A percentile compares a stretch with the other conserved stretches of the same genome.
These are phyloP conservation scores for Fusarium hainanense DNA, from an alignment of 2,329 filamentous ascomycete species.

Conservation along the genomic window DNA sequence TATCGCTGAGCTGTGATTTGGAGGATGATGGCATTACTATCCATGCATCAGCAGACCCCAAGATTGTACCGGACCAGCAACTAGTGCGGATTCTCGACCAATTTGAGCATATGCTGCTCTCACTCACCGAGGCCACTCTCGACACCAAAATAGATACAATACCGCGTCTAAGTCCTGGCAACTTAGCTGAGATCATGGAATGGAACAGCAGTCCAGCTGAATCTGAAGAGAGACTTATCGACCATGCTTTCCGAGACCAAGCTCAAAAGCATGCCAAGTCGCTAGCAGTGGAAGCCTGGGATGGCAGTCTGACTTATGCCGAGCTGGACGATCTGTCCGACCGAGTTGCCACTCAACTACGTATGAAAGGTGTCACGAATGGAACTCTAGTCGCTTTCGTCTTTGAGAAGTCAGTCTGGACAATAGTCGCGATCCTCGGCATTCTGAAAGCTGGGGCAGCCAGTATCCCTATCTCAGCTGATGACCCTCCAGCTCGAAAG, in stretches of 20 bases:
- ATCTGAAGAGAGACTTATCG: not conserved
- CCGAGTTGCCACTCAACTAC: not conserved
- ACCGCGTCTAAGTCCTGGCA: not conserved
- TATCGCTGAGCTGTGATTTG: not conserved
- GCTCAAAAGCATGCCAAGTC: not conserved
- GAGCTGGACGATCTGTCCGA: not conserved
- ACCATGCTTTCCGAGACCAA: not conserved
- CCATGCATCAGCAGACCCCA: not conserved
- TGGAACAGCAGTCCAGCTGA: not conserved
- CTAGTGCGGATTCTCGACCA: not conserved
- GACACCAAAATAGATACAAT: not conserved
- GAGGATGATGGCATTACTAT: not conserved
- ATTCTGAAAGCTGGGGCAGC: not conserved
- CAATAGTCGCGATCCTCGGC: not conserved
- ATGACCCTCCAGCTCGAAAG: not conserved
- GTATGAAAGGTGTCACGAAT: not conserved
- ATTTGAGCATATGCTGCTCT: not conserved
- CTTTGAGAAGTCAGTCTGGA: not conserved
- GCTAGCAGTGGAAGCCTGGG: not conserved
- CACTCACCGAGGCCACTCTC: not conserved
- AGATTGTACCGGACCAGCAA: not conserved
- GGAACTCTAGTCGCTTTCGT: not conserved
- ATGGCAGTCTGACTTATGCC: not conserved
- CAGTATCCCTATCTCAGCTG: not conserved
- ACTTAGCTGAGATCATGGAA: not conserved